Evolutionary conservation across 1,284 basidiomycete genomes (phyloP), one percentile per base, ranked within the genome.

Genomic region (Amylostereum areolatum): DNA sequence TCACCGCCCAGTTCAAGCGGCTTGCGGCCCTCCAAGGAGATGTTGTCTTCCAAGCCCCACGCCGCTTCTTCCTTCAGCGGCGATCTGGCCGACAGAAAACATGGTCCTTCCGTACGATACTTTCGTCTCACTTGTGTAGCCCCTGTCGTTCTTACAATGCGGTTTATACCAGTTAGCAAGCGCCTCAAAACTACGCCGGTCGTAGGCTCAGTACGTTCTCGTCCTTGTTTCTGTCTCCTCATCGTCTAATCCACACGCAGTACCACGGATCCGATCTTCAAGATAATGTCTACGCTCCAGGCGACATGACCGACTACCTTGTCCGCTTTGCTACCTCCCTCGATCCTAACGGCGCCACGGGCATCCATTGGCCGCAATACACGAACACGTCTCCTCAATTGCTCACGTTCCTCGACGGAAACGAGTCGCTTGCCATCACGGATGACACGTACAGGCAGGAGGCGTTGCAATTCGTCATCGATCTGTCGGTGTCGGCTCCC

Each of bases 1-100:
- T 80, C 11, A 69, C 72, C 0, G 72, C 74, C 0, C 66, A 80
- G 49, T 80, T 66, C 64, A 77, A 81, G 59, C 65, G 78, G n/a
- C 56, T 80, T 2, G 70, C 78, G 4, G 66, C 77, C 0, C 63
- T 81, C 51, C 64, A 65, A 42, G 78, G 76, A 0, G 79, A 81
- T 49, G 59, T 64, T 3, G 65, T 72, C 1, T 80, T 81, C 61
- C 77, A 80, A 48, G 75, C 68, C 0, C 75, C 76, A 3, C 63
- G 79, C 12, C 63, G 77, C n/a, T 74, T 75, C 60, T 69, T 82
- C 54, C 55, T 81, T 10, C 56, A 75, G 34, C 59, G 66, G 30
- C 62, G 61, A 1, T 64, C 74, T 0, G 64, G 58, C 0, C 71
- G 71, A 45, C 75, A 78, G 53, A 62, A 66, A 9, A 67, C 68